Evolutionary conservation across 192 early-diverging fungal genomes (phyloP), one percentile per base, ranked within the genome.

Genomic region (Backusella tuberculispora): DNA sequence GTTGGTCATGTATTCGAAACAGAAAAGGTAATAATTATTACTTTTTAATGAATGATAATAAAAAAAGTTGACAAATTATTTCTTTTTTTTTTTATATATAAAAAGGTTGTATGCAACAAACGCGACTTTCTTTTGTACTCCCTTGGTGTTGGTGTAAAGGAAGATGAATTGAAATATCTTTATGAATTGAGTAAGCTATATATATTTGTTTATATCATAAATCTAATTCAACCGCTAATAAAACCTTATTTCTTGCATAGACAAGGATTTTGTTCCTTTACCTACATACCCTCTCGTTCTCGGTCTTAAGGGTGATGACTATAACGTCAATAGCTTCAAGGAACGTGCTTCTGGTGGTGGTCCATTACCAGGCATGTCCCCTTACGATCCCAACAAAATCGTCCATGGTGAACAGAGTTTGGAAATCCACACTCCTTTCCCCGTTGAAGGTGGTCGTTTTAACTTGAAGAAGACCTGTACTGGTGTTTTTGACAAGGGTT

Each of bases 401-500:
- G 88, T 94, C 0, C 92, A 94, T 68, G 92, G 92, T 63, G 92
- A 93, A 71, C 91, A 92, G 70, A 78, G 75, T 42, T 77, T 89
- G 29, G 90, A 92, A 73, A 63, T 93, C 26, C 53, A 89, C 34
- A 81, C 77, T 42, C 88, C 87, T 9, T 68, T 92, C 29, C 92
- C 92, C 15, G 50, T 67, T 3, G 78, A 85, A 0, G 92, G 90
- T n/a, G 79, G 79, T 64, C 76, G 80, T 43, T 92, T 91, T 74
- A 81, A 80, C 19, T 53, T 89, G 4, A 75, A 84, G 24, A 85
- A 83, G 17, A 92, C 78, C 3, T 73, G 91, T 38, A 85, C 81
- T 19, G 92, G 92, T 29, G 89, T 94, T 0, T 94, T 88, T 73
- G 92, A 94, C 76, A 89, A 90, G 63, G 91, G 91, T 45, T 83